phyloP scores from a whole-genome alignment of 2,329 filamentous ascomycete genomes.

The Uncinocarpus reesii region DNA sequence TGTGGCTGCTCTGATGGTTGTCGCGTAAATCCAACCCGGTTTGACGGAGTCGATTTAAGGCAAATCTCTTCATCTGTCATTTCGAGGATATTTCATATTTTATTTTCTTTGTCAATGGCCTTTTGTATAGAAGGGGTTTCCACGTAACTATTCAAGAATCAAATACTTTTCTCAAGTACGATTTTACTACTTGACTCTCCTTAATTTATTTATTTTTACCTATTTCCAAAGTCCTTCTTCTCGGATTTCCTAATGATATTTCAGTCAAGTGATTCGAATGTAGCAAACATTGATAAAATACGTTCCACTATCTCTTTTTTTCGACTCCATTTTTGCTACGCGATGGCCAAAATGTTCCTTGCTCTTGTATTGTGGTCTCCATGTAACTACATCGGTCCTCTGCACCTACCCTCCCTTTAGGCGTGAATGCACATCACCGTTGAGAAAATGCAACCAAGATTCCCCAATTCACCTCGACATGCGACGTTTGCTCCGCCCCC shows the following conservation, averaged over 20 bases:
- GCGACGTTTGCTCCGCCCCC: background rate
- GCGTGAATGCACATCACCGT: background rate
- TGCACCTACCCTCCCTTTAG: no score
- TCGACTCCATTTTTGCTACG: no score
- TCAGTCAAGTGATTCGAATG: no score
- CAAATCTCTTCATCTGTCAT: background rate
- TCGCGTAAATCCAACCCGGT: slow-evolving; percentile 12
- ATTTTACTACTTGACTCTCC: no score
- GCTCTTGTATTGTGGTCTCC: background rate
- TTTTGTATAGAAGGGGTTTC: slow-evolving; percentile 1
- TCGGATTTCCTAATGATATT: no score
- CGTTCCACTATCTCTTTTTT: no score
- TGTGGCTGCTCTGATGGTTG: slow-evolving; percentile 13
- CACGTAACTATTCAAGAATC: background rate
- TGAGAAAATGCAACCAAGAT: background rate
- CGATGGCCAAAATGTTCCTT: no score
- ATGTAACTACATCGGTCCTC: background rate
- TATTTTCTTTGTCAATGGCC: background rate
- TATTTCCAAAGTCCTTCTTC: no score
- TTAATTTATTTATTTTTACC: no score
- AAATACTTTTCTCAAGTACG: no score
- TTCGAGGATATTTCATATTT: background rate
- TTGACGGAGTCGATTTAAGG: background rate
- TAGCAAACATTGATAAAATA: no score
- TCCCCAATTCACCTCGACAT: background rate